Evolutionary conservation across 2,329 filamentous ascomycete species (phyloP).

Genomic region (Calcarisporium arbuscula): DNA sequence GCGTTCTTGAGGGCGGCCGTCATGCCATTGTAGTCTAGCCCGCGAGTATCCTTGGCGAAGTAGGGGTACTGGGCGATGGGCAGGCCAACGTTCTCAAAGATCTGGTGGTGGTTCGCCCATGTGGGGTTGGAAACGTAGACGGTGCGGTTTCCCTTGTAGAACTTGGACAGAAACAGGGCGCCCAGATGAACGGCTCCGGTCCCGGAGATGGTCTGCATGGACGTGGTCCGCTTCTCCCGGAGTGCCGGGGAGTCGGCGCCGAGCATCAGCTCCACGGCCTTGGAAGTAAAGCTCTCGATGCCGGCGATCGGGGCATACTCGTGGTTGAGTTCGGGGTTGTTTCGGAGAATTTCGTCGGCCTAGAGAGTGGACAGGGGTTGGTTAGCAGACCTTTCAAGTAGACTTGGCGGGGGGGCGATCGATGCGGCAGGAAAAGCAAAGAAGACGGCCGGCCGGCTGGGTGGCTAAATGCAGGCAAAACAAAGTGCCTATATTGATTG

Average conservation of each 20-base stretch:
- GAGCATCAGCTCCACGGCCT: conserved; percentile 85
- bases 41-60: conserved; percentile 82
- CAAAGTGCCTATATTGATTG: too few relatives aligned
- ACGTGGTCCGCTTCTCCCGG: conserved; percentile 71
- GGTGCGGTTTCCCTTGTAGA: conserved; percentile 69
- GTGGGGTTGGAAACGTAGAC: conserved; percentile 93
- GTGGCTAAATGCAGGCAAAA: too few relatives aligned
- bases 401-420: not conserved
- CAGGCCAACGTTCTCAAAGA: conserved; percentile 86
- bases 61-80: conserved; percentile 82
- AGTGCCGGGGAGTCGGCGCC: conserved; percentile 76
- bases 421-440: not conserved
- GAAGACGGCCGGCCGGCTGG: too few relatives aligned
- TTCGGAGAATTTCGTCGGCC: conserved; percentile 85
- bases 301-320: conserved; percentile 97
- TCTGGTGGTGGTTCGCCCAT: conserved; percentile 98
- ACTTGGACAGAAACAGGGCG: conserved; percentile 86
- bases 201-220: conserved; percentile 92
- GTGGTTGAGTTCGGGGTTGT: conserved; percentile 88
- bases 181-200: conserved; percentile 93
- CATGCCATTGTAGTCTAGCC: conserved; percentile 90
- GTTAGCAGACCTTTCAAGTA: conserved; percentile 13
- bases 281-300: conserved; percentile 75
- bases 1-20: conserved; percentile 63
- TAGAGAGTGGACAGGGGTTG: conserved; percentile 31